Conservation (phyloP, 192 early-diverging fungal species). For the Coemansia sp. region DNA sequence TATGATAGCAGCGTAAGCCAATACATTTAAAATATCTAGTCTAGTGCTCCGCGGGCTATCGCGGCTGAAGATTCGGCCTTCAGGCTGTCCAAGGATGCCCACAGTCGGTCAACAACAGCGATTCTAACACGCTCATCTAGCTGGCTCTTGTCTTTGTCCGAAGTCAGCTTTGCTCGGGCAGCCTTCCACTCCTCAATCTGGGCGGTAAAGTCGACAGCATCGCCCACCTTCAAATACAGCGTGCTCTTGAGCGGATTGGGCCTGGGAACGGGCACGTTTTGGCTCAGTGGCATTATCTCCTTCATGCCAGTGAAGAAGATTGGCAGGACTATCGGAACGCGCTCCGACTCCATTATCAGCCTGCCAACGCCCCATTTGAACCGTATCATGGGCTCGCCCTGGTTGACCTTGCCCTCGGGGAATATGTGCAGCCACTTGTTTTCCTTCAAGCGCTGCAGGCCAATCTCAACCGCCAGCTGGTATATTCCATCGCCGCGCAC, state of each 20-base stretch:
- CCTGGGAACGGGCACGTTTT: constrained; percentile 33
- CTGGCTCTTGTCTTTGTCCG: constrained; percentile 15
- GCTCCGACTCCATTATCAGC: constrained; percentile 79
- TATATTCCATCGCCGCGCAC: constrained; percentile 84
- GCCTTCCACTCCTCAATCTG: constrained; percentile 59
- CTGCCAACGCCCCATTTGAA: constrained; percentile 91
- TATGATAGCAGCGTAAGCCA: no score
- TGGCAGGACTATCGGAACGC: constrained; percentile 71
- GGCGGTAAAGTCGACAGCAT: constrained; percentile 71
- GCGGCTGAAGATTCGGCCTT: constrained; percentile 13
- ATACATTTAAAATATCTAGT: neutral
- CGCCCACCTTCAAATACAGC: constrained; percentile 69
- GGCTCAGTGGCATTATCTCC: constrained; percentile 62
- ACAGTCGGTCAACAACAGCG: constrained; percentile 29
- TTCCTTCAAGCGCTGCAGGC: constrained; percentile 66
- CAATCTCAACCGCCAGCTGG: constrained; percentile 83
- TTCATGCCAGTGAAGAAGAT: constrained; percentile 73
- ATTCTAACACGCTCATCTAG: constrained; percentile 43
- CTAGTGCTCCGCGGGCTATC: neutral
- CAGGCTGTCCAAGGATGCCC: constrained; percentile 19
- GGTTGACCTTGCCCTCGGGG: constrained; percentile 80
- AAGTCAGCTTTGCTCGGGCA: constrained; percentile 15
- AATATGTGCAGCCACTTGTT: constrained; percentile 90
- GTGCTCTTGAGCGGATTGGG: constrained; percentile 58
- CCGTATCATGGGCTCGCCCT: constrained; percentile 38